phyloP scores from a whole-genome alignment of 2,329 filamentous ascomycete species.

The Penicillium sclerotiorum region DNA sequence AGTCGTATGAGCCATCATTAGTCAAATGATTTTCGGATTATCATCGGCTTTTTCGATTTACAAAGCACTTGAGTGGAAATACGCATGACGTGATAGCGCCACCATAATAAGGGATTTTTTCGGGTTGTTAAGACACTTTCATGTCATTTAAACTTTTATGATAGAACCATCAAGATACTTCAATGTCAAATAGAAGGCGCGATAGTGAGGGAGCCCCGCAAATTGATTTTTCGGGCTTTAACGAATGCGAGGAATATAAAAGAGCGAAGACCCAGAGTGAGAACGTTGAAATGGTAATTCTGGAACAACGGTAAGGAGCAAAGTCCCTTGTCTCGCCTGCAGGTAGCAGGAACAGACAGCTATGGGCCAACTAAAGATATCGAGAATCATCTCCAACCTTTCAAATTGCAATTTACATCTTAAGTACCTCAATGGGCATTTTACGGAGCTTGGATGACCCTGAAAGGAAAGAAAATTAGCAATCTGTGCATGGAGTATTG shows the following conservation, averaged over 20 bases:
- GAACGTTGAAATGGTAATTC: no score
- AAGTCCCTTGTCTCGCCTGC: slow-evolving; percentile 14
- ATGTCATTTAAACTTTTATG: no score
- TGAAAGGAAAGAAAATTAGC: slow-evolving; percentile 17
- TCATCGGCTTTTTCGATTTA: no score
- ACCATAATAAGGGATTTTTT: not conserved
- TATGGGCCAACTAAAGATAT: slow-evolving; percentile 19
- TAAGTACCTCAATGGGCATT: slow-evolving; percentile 33
- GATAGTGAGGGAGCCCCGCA: slow-evolving; percentile 11
- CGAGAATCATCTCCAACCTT: slow-evolving; percentile 32
- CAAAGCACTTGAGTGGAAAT: not conserved
- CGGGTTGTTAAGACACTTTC: not conserved
- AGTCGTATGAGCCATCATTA: no score
- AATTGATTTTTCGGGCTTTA: slow-evolving; percentile 14
- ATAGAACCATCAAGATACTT: no score
- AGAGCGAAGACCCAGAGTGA: slow-evolving; percentile 18
- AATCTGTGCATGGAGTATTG: not conserved
- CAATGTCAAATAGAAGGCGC: not conserved
- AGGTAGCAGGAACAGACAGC: slow-evolving; percentile 13
- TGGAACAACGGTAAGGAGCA: slow-evolving; percentile 14
- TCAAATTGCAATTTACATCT: slow-evolving; percentile 32
- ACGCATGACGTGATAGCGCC: not conserved
- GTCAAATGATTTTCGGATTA: no score
- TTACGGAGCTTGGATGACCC: slow-evolving; percentile 50
- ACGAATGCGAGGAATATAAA: slow-evolving; percentile 19